Percentiles rank a stretch among this genome's conserved stretches.
These are phyloP conservation scores for Citrus reticulata DNA, from an alignment of 345 rosid genomes.

Conservation along the genomic window DNA sequence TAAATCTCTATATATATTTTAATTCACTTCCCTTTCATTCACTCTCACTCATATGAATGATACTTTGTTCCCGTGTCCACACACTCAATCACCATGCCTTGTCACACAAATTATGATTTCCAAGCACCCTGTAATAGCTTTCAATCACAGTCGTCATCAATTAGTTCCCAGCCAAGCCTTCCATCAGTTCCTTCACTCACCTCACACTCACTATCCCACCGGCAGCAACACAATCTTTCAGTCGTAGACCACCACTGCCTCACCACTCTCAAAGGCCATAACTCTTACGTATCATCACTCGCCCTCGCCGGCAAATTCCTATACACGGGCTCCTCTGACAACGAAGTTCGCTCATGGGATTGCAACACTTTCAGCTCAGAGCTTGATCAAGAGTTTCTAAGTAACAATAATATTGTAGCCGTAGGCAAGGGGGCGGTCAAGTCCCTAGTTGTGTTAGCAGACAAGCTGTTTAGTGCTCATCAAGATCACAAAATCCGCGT, in stretches of 20 bases:
- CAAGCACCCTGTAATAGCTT: constrained; percentile 11
- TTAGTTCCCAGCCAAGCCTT: constrained; percentile 40
- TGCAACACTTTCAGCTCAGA: constrained; percentile 34
- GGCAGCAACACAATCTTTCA: constrained; percentile 9
- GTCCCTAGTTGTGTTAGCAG: constrained; percentile 56
- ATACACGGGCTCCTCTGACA: constrained; percentile 62
- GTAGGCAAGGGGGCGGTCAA: constrained; percentile 74
- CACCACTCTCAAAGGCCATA: constrained; percentile 58
- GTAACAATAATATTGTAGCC: constrained; percentile 26
- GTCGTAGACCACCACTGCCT: constrained; percentile 43
- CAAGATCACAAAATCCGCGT: constrained; percentile 95
- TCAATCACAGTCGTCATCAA: constrained; percentile 11
- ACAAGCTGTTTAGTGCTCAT: constrained; percentile 85
- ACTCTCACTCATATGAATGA: constrained; percentile 7
- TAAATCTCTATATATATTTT: constrained; percentile 11
- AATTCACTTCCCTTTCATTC: constrained; percentile 15
- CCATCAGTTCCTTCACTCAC: constrained; percentile 38
- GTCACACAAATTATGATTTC: constrained; percentile 22
- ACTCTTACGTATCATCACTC: constrained; percentile 64
- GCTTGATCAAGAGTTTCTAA: constrained; percentile 13
- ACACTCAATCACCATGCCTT: constrained; percentile 19
- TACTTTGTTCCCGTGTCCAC: neutral
- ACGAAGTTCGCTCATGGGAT: constrained; percentile 63
- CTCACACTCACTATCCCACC: constrained; percentile 13
- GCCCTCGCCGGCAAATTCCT: constrained; percentile 59